phyloP scores from a whole-genome alignment of 805 yeast species.

The Lipomyces sp. region DNA sequence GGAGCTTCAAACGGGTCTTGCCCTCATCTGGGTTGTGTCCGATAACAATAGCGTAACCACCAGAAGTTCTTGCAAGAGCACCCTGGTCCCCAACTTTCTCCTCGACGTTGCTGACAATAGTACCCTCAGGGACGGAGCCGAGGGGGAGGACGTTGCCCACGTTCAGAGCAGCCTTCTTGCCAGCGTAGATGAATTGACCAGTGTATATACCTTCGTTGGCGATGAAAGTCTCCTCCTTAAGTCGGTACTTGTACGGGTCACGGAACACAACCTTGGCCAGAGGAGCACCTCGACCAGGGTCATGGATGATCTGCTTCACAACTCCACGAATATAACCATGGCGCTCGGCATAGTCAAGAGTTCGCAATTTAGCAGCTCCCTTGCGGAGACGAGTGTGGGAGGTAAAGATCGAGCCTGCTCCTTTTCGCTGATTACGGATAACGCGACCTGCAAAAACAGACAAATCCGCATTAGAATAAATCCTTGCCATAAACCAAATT shows the following conservation, averaged over 20 bases:
- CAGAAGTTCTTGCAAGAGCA: slow-evolving; percentile 99
- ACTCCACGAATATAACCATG: slow-evolving; percentile 99
- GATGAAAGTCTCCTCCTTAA: slow-evolving; percentile 97
- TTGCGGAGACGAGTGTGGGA: slow-evolving; percentile 99
- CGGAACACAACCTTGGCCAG: slow-evolving; percentile 98
- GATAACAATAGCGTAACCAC: slow-evolving; percentile 98
- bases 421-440: slow-evolving; percentile 99
- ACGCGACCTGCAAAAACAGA: slow-evolving; percentile 73
- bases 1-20: slow-evolving; percentile 99
- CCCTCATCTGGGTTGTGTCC: slow-evolving; percentile 99
- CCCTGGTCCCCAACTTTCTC: slow-evolving; percentile 99
- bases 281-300: slow-evolving; percentile 99
- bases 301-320: slow-evolving; percentile 98
- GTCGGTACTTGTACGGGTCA: slow-evolving; percentile 98
- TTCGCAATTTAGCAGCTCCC: slow-evolving; percentile 99
- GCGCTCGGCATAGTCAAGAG: slow-evolving; percentile 98
- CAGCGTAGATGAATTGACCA: slow-evolving; percentile 98
- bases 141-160: slow-evolving; percentile 97
- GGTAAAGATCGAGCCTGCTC: slow-evolving; percentile 99
- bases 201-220: slow-evolving; percentile 99
- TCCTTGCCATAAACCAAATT: background rate
- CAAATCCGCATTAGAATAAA: background rate
- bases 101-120: slow-evolving; percentile 97
- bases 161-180: slow-evolving; percentile 96
- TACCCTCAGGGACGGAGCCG: slow-evolving; percentile 98